Base-by-base conservation (phyloP, 2,329 filamentous ascomycete genomes). In the Stachybotrys chlorohalonatus region DNA sequence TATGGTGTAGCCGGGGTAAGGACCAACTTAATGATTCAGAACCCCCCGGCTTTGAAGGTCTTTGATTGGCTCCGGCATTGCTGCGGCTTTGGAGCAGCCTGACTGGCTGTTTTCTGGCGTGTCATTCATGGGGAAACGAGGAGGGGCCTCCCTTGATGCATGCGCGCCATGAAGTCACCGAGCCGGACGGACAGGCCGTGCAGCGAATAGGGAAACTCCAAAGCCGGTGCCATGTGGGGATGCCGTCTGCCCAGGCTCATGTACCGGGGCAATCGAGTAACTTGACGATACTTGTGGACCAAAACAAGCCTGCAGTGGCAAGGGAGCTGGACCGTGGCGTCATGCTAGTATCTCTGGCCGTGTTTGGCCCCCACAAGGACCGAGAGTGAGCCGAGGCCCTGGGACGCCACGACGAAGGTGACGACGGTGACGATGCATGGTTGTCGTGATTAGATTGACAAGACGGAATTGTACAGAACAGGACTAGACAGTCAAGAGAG, bases 381-480 rank as follows among this genome's bases (percentile, higher is more conserved):
- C 24, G 24, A 24, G 24, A 24, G 9, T 42, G 36, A 42, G 13
- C 36, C 36, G 36, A 42, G 13, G 36, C 36, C 36, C 9, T 13
- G 36, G 36, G 5, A 42, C 36, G 8, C 36, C 9, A 5, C 36
- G 36, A 42, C 52, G 5, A 13, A 42, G 9, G 8, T 2, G 36
- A 42, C 36, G 36, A 42, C 52, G 51, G 51, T 49, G 54, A 53
- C 47, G 51, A 32, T 55, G 47, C 47, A 51, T 32, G 54, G 50
- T 15, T 32, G 50, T 45, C 50, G 48, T 49, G 32, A 42, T 13
- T 13, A 42, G 36, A 13, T 5, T 42, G 24, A 24, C 24, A 24
- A 24, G 24, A 24, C 2, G 24, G 24, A 4, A 24, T 24, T 4
- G 24, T 24, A 2, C 24, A 24, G 4, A 24, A 24, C 24, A 24